A percentile compares a stretch with the other conserved stretches of the same genome.
Conservation (phyloP, 805 yeast genomes). For the Starmerella geochares region DNA sequence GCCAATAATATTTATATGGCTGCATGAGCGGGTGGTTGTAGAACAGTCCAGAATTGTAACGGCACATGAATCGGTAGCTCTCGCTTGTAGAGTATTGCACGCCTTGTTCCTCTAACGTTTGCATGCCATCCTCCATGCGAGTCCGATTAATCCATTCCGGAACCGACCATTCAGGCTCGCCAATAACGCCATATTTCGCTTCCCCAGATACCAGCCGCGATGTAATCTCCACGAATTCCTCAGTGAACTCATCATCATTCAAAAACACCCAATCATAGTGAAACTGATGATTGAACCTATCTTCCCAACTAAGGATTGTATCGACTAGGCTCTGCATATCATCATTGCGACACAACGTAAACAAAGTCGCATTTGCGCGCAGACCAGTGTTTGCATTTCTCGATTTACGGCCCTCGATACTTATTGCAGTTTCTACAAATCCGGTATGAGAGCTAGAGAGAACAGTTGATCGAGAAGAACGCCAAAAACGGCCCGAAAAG, state of each 20-base stretch:
- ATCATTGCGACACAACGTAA: constrained; percentile 69
- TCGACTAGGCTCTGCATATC: constrained; percentile 69
- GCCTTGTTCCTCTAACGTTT: constrained; percentile 70
- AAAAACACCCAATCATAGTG: constrained; percentile 86
- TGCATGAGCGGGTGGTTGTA: constrained; percentile 66
- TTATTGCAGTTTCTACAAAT: background rate
- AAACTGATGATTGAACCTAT: constrained; percentile 89
- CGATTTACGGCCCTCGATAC: background rate
- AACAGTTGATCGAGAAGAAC: background rate
- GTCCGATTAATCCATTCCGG: constrained; percentile 38
- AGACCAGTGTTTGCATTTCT: background rate
- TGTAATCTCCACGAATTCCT: constrained; percentile 51
- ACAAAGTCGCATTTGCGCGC: constrained; percentile 68
- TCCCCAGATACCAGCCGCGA: constrained; percentile 44
- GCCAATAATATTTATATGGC: constrained; percentile 85
- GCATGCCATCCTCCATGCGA: constrained; percentile 48
- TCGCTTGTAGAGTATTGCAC: constrained; percentile 73
- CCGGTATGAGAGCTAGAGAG: background rate
- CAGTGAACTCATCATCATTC: constrained; percentile 68
- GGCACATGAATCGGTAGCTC: constrained; percentile 88
- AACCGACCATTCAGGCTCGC: constrained; percentile 59
- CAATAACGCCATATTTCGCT: constrained; percentile 63
- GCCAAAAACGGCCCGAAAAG: background rate
- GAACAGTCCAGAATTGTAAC: constrained; percentile 77
- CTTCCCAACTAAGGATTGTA: constrained; percentile 65